Base-by-base conservation (phyloP, 805 yeast species). In the Candida tammaniensis region DNA sequence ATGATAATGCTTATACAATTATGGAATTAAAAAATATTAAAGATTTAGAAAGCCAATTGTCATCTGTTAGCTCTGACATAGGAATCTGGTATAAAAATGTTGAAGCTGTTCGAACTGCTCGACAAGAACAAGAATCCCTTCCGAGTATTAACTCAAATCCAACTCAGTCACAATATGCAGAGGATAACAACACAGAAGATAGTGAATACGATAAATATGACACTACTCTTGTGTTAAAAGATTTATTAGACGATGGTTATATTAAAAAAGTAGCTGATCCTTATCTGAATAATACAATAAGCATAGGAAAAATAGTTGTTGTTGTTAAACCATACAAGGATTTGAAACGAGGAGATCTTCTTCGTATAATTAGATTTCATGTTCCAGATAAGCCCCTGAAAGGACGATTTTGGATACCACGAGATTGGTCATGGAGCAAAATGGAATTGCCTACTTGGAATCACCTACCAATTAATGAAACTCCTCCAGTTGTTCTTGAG, bases 251-350 rank as follows among this genome's bases (percentile, higher is more conserved):
- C 14, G 27, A 40, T 9, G 38, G 51, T n/a, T 17, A 30, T 9
- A 40, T 59, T 18, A 44, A 44, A 24, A 40, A 45, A 20, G 63
- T 59, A 1, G 22, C 42, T 13, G 67, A 61, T 36, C 62, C 64
- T 4, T 59, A 39, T 31, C 58, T 55, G 52, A 45, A 44, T 11
- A 47, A 38, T 16, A 19, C 29, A 9, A 54, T 55, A 13, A n/a
- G 35, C 12, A 42, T 58, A 9, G 68, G 68, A 2, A 55, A 55
- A 1, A 49, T 59, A 13, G 66, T 59, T 2, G 63, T 59, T 10
- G 64, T 59, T 4, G 54, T 57, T 3, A 46, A 52, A 30, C 57
- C 59, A 5, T 61, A 50, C 34, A 41, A 44, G 1, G 36, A 40
- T 10, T 46, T 61, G 17, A 51, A 56, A 24, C 45, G 51, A 8